Conservation (phyloP, 108 stramenopile species). For the Pseudonitzschia multiseries region DNA sequence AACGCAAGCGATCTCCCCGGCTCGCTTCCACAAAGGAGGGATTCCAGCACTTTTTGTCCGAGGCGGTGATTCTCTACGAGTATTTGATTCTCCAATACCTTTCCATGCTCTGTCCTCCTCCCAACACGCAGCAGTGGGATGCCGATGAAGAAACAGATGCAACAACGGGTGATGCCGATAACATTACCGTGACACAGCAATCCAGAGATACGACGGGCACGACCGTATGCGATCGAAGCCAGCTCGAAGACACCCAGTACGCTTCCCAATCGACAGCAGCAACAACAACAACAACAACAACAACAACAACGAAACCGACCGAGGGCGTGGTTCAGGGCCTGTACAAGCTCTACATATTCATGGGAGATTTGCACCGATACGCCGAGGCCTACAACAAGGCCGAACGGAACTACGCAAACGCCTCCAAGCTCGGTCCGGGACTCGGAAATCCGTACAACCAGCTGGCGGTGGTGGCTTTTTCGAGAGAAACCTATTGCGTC, state of each 20-base stretch:
- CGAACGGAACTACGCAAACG: constrained; percentile 50
- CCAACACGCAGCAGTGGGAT: not conserved
- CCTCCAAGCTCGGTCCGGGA: constrained; percentile 63
- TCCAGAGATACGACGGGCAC: constrained; percentile 7
- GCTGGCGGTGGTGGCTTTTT: constrained; percentile 74
- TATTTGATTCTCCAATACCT: constrained; percentile 61
- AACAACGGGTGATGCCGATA: too few relatives aligned
- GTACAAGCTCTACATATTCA: constrained; percentile 53
- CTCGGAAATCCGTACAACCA: constrained; percentile 84
- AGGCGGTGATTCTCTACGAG: constrained; percentile 66
- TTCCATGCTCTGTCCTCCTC: constrained; percentile 27
- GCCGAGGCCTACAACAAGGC: constrained; percentile 49
- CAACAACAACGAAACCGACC: not conserved
- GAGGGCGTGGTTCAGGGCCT: constrained; percentile 52
- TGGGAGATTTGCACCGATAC: constrained; percentile 81
- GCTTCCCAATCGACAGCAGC: not conserved
- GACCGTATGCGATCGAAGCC: not conserved
- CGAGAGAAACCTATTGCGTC: constrained; percentile 42
- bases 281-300: not conserved
- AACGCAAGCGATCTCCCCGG: constrained; percentile 33
- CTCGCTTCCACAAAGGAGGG: constrained; percentile 20
- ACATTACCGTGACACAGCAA: constrained; percentile 29
- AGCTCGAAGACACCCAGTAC: not conserved
- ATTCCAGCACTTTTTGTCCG: constrained; percentile 53
- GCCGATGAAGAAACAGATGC: too few relatives aligned